Base-by-base conservation (phyloP, 176 grass and related monocot species). In the Phoenix roebelenii region DNA sequence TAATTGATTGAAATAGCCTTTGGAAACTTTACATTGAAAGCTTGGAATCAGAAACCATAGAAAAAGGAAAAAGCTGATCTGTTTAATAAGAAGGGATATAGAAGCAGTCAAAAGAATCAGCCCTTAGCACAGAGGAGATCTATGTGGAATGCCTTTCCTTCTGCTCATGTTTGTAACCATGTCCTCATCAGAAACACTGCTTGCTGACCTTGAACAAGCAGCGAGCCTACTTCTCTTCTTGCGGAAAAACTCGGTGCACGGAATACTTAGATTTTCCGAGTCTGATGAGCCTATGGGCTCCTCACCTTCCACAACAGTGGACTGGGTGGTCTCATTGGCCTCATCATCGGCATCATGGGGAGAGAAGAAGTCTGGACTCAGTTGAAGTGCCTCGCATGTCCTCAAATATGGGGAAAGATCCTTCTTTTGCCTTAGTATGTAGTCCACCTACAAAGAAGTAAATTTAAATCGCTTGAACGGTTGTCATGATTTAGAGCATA, bases 331-430 rank as follows among this genome's bases (percentile, higher is more conserved):
- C 67, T 96, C 89, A 24, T 61, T 55, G 16, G 60, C 68, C 28
- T 78, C 79, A 39, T 96, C 91, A 65, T 96, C 91, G 50, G 73
- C 79, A 44, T 96, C 86, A 51, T 82, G 77, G 62, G 91, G 91
- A 66, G 90, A 80, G 83, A 90, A 90, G 72, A 96, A 96, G 44
- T 96, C 91, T 39, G 91, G 91, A 17, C 91, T 85, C 74, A 96
- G 81, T 79, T 96, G 86, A 75, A 96, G 79, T 16, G 23, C 82
- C 72, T 90, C 90, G 74, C 91, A 96, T 65, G 83, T 70, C 29
- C 83, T 82, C 79, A 96, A 69, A 67, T 87, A 96, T 16, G 74
- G 57, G 26, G 83, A 79, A 57, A 96, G 63, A 25, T 90, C 76
- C 60, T 85, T 90, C 75, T 83, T 83, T 63, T 85, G 74, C 26